Evolutionary conservation across 169 alveolate species (phyloP).

Genomic region (Plasmodium reichenowi): DNA sequence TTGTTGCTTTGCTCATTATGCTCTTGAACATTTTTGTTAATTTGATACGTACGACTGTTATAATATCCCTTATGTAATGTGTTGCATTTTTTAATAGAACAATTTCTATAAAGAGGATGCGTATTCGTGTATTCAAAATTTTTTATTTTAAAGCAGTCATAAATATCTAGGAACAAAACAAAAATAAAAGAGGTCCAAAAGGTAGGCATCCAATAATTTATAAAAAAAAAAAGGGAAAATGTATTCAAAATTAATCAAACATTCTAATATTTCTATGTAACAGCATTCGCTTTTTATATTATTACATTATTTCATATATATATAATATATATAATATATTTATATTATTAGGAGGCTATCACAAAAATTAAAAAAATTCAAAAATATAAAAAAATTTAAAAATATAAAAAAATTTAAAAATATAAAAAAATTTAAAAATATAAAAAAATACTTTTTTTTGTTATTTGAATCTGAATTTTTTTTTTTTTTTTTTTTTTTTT

Average conservation of each 20-base stretch:
- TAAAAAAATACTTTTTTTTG: too few relatives aligned
- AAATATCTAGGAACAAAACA: neutral
- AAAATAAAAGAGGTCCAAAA: neutral
- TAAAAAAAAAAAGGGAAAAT: neutral
- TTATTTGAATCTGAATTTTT: too few relatives aligned
- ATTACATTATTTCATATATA: neutral
- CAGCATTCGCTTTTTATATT: neutral
- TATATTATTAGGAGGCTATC: neutral
- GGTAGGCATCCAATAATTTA: neutral
- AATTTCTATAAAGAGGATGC: neutral
- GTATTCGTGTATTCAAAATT: neutral
- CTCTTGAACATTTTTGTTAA: conserved; percentile 1
- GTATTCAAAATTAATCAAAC: neutral
- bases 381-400: too few relatives aligned
- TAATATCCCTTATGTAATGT: neutral
- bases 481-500: too few relatives aligned
- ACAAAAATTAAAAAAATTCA: neutral
- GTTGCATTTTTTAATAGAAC: neutral
- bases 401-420: too few relatives aligned
- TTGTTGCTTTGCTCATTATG: conserved; percentile 11
- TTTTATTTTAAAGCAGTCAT: conserved; percentile 22
- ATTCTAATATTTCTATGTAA: conserved; percentile 8
- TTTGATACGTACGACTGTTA: neutral
- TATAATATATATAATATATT: neutral
- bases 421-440: too few relatives aligned